A percentile compares a stretch with the other conserved stretches of the same genome.
phyloP scores from a whole-genome alignment of 2,329 filamentous ascomycete species.

The Alternaria alternata region DNA sequence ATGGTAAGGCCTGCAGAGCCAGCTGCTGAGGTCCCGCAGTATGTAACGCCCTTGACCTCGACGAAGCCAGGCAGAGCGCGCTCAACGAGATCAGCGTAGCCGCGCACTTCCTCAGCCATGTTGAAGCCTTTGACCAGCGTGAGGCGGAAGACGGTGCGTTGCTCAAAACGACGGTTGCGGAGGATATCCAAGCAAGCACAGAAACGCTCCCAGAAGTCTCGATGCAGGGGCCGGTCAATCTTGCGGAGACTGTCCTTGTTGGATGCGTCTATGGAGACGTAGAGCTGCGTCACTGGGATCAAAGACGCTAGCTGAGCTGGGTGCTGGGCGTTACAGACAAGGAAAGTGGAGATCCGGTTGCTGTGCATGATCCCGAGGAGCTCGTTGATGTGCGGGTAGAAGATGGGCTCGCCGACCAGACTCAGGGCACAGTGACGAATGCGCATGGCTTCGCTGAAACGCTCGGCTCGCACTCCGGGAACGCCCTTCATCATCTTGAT shows the following conservation, averaged over 20 bases:
- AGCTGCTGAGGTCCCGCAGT: slow-evolving; percentile 89
- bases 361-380: slow-evolving; percentile 83
- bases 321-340: slow-evolving; percentile 97
- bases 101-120: slow-evolving; percentile 88
- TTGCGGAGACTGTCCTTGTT: slow-evolving; percentile 86
- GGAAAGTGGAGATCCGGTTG: slow-evolving; percentile 89
- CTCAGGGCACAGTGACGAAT: slow-evolving; percentile 93
- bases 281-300: slow-evolving; percentile 89
- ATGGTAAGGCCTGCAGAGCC: slow-evolving; percentile 89
- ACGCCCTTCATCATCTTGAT: slow-evolving; percentile 97
- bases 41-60: slow-evolving; percentile 96
- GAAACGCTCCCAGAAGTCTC: slow-evolving; percentile 98
- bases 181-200: slow-evolving; percentile 89
- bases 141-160: slow-evolving; percentile 92
- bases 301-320: slow-evolving; percentile 86
- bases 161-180: slow-evolving; percentile 79
- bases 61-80: slow-evolving; percentile 89
- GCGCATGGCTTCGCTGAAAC: slow-evolving; percentile 90
- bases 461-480: slow-evolving; percentile 88
- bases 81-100: slow-evolving; percentile 89
- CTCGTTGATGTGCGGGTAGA: slow-evolving; percentile 97
- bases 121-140: slow-evolving; percentile 99
- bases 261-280: slow-evolving; percentile 94
- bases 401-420: slow-evolving; percentile 96
- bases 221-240: slow-evolving; percentile 90